Conservation (phyloP, 1,284 basidiomycete species). For the Athelia sp. region DNA sequence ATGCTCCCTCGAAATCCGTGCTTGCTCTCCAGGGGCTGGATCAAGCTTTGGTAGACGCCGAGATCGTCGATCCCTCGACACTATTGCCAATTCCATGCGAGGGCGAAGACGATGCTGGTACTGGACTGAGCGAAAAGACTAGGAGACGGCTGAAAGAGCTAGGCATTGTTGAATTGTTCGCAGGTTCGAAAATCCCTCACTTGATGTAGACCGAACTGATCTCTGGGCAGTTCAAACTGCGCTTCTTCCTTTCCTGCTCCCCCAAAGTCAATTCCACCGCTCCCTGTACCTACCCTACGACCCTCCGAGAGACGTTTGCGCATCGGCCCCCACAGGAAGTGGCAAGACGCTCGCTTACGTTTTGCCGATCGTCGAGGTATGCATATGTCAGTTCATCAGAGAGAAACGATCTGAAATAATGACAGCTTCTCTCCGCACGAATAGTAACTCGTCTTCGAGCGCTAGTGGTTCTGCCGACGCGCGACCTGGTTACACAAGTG, state of each 20-base stretch:
- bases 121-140: constrained; percentile 58
- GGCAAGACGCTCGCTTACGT: constrained; percentile 97
- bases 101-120: constrained; percentile 32
- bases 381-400: constrained; percentile 10
- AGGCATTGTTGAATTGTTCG: constrained; percentile 81
- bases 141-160: constrained; percentile 64
- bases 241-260: constrained; percentile 75
- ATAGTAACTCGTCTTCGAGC: constrained; percentile 86
- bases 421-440: constrained; percentile 65
- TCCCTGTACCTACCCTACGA: constrained; percentile 70
- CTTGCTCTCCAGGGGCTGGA: constrained; percentile 79
- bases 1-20: constrained; percentile 63
- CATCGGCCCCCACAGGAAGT: constrained; percentile 97
- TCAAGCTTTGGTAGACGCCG: constrained; percentile 66
- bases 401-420: constrained; percentile 4
- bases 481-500: constrained; percentile 94
- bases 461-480: constrained; percentile 88
- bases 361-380: constrained; percentile 86
- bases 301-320: constrained; percentile 80
- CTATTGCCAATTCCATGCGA: constrained; percentile 43
- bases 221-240: constrained; percentile 69
- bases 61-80: constrained; percentile 59
- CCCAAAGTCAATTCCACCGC: constrained; percentile 32
- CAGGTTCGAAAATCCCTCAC: constrained; percentile 51
- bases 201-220: constrained; percentile 6